Base-by-base conservation (phyloP, 176 grass and related monocot genomes). In the Paspalum vaginatum region DNA sequence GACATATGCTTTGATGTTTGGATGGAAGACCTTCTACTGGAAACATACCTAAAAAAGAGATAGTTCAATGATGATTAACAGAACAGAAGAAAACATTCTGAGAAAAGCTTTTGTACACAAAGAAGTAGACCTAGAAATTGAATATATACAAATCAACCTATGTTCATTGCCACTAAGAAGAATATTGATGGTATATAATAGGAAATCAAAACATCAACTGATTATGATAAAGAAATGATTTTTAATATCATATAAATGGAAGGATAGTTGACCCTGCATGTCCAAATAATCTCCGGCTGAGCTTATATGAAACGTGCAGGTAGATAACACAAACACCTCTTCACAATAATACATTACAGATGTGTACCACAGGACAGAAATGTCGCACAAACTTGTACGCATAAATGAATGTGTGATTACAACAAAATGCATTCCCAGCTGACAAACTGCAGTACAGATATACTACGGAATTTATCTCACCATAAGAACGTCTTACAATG, bases 1-100 rank as follows among this genome's bases (percentile, higher is more conserved):
- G 85, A 37, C 85, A 87, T 81, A 82, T 87, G 78, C 85, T 87
- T 87, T 87, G 72, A 87, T 87, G 45, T 87, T 87, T 4, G 85
- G 85, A 69, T 87, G 85, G 63, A 87, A 87, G 62, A 87, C 78
- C 64, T 87, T 81, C 38, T 78, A 81, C 71, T 87, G 81, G 66
- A 87, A 87, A 61, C 72, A 87, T 61, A 87, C 85, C 85, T 87
- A 24, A 70, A 81, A 47, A 41, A 15, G 6, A 68, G 70, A 61
- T 11, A 18, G 11, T 68, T 75, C 59, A 68, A 74, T 58, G n/a
- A 3, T 0, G 20, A 39, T 8, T 1, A 62, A 72, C 25, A 72
- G 16, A 48, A 12, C 12, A 59, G 49, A 22, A 60, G 15, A 50
- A 16, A 9, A 17, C 8, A 71, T 8, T 42, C 24, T 40, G 3